Conservation (phyloP, 129 eudicot genomes). For the Glebionis coronaria region DNA sequence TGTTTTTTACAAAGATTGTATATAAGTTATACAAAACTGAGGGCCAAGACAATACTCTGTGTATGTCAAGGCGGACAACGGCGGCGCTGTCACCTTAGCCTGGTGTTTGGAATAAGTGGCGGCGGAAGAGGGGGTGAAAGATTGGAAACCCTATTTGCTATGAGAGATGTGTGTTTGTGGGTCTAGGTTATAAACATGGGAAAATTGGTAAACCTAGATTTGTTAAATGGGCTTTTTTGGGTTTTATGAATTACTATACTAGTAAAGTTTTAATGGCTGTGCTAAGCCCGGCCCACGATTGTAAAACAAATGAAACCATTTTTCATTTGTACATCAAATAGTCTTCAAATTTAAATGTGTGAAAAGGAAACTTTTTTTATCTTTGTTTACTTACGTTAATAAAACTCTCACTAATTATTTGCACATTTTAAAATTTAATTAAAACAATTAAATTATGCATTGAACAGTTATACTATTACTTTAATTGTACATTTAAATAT, state of each 20-base stretch:
- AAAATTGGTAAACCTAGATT: constrained; percentile 1
- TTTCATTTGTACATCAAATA: too few relatives aligned
- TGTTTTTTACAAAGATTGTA: constrained; percentile 30
- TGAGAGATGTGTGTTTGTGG: background rate
- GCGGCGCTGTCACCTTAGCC: constrained; percentile 86
- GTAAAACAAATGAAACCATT: too few relatives aligned
- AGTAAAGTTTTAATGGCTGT: too few relatives aligned
- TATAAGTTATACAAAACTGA: constrained; percentile 40
- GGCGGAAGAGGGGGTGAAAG: background rate
- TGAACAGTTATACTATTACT: too few relatives aligned
- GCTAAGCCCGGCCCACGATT: too few relatives aligned
- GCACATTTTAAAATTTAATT: too few relatives aligned
- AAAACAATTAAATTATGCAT: too few relatives aligned
- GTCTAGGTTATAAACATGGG: constrained; percentile 6
- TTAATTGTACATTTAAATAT: too few relatives aligned
- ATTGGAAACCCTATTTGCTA: constrained; percentile 23
- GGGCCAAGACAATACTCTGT: constrained; percentile 93
- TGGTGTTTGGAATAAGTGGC: constrained; percentile 29
- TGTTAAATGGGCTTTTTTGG: background rate
- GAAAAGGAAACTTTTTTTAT: too few relatives aligned
- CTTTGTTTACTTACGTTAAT: too few relatives aligned
- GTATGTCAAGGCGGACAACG: constrained; percentile 78
- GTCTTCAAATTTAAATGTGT: too few relatives aligned
- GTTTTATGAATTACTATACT: background rate
- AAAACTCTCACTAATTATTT: too few relatives aligned